Percentiles rank a stretch among this genome's conserved stretches.
phyloP scores from a whole-genome alignment of 306 rosid species.

The Astragalus membranaceus region DNA sequence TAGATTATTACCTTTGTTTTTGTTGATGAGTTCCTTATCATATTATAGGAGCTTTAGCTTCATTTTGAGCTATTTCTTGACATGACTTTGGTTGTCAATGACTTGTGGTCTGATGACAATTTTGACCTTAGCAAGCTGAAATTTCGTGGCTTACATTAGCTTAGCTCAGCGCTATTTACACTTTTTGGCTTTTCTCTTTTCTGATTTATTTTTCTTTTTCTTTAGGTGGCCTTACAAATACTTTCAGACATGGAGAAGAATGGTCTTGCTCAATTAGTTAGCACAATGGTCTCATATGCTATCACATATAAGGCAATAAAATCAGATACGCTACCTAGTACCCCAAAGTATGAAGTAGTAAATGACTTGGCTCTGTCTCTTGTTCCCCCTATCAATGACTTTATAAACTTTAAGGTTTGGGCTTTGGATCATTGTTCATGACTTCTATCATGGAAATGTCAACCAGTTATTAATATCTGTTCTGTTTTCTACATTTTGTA shows the following conservation, averaged over 20 bases:
- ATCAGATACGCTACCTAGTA: constrained; percentile 34
- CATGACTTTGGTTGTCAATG: background rate
- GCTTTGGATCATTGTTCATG: constrained; percentile 16
- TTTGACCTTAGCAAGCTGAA: constrained; percentile 3
- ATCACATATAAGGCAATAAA: constrained; percentile 58
- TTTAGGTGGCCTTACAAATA: constrained; percentile 67
- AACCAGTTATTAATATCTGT: constrained; percentile 11
- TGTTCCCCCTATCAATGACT: constrained; percentile 68
- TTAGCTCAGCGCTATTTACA: background rate
- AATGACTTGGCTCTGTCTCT: constrained; percentile 49
- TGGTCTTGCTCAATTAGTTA: constrained; percentile 62
- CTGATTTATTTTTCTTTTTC: constrained; percentile 22
- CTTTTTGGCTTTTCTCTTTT: background rate
- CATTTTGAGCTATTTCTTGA: too few relatives aligned
- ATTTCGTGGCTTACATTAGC: constrained; percentile 4
- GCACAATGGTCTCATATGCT: constrained; percentile 75
- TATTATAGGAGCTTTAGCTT: background rate
- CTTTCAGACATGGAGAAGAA: constrained; percentile 76
- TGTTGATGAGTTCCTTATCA: background rate
- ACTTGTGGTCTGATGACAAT: background rate
- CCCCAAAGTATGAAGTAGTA: constrained; percentile 40
- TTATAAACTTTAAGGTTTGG: constrained; percentile 70
- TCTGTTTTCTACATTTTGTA: constrained; percentile 29
- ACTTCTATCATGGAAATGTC: constrained; percentile 6
- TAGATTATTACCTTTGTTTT: background rate